phyloP scores from a whole-genome alignment of 192 early-diverging fungal species.

The Coemansia sp. region DNA sequence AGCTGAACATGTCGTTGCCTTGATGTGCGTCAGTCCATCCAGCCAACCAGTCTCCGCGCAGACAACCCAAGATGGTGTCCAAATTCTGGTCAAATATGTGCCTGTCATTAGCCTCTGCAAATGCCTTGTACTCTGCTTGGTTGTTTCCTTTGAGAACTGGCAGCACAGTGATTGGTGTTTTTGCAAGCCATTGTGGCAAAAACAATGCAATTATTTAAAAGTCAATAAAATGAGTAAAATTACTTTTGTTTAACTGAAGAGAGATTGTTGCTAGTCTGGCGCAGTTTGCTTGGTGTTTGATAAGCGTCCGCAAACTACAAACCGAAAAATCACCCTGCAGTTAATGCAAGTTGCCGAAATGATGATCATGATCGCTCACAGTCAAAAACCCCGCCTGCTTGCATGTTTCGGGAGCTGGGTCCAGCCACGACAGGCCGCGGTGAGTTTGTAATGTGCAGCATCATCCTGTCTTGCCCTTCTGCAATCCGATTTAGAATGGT shows the following conservation, averaged over 20 bases:
- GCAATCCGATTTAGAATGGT: no score
- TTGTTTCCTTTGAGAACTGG: neutral
- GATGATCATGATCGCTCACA: neutral
- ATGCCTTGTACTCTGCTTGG: neutral
- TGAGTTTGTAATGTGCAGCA: neutral
- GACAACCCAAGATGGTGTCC: neutral
- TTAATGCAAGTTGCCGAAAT: neutral
- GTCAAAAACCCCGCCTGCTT: neutral
- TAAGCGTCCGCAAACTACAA: neutral
- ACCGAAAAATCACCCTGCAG: neutral
- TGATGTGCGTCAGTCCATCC: neutral
- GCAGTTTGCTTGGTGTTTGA: neutral
- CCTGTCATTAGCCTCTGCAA: neutral
- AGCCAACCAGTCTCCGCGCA: neutral
- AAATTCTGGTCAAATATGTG: neutral
- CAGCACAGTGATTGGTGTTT: neutral
- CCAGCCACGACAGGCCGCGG: neutral
- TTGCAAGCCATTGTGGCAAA: neutral
- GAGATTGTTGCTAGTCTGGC: neutral
- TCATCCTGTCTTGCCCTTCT: neutral
- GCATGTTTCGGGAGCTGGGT: neutral
- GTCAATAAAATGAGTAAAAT: neutral
- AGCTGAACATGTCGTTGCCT: neutral
- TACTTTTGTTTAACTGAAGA: neutral
- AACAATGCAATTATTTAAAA: neutral